Conservation (phyloP, 2,329 filamentous ascomycete genomes). For the Sphaerulina populicola region DNA sequence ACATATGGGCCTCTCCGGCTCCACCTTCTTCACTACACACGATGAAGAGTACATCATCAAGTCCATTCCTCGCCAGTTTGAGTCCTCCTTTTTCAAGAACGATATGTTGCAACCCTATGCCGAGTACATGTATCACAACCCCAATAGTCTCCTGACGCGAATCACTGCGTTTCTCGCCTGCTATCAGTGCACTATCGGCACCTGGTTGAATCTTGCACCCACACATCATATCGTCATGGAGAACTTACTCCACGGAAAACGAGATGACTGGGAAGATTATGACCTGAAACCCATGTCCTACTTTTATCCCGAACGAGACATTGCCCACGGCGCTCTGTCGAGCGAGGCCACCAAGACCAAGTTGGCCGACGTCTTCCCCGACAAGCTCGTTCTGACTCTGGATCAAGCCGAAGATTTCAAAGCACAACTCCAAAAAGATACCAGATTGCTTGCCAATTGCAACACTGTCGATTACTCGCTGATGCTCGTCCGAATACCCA, state of each 20-base stretch:
- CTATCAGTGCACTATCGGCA: constrained; percentile 50
- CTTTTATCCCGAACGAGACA: constrained; percentile 67
- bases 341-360: constrained; percentile 57
- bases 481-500: constrained; percentile 56
- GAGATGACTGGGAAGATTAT: constrained; percentile 58
- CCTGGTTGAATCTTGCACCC: constrained; percentile 52
- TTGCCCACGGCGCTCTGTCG: constrained; percentile 55
- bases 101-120: constrained; percentile 59
- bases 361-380: constrained; percentile 59
- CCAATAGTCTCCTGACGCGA: constrained; percentile 56
- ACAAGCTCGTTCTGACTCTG: constrained; percentile 52
- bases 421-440: constrained; percentile 52
- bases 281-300: constrained; percentile 67
- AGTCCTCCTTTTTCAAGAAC: constrained; percentile 60
- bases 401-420: constrained; percentile 51
- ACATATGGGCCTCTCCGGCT: constrained; percentile 66
- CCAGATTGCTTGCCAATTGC: constrained; percentile 51
- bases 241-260: constrained; percentile 58
- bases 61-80: constrained; percentile 59
- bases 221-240: constrained; percentile 72
- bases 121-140: constrained; percentile 53
- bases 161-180: constrained; percentile 62
- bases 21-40: constrained; percentile 62
- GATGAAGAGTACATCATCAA: constrained; percentile 64
- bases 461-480: constrained; percentile 70